These are phyloP conservation scores for Vicia sativa DNA, from an alignment of 306 rosid species.

Conservation along the genomic window DNA sequence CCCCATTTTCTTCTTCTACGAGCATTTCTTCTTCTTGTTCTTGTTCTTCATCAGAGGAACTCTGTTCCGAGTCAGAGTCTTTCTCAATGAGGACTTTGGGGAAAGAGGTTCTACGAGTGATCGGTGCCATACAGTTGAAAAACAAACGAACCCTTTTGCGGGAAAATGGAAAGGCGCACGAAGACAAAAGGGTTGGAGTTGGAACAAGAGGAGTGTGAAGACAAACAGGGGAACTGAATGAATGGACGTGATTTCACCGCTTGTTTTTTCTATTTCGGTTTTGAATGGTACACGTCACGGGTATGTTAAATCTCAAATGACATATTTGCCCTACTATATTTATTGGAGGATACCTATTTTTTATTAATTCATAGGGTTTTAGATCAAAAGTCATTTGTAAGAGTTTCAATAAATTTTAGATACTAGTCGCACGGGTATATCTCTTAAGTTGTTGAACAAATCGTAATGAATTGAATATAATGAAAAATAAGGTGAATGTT, in stretches of 20 bases:
- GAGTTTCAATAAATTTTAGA: too few species aligned
- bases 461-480: too few species aligned
- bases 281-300: slow-evolving; percentile 1
- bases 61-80: slow-evolving; percentile 76
- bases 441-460: too few species aligned
- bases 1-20: slow-evolving; percentile 37
- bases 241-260: background rate
- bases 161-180: slow-evolving; percentile 29
- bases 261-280: background rate
- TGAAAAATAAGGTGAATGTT: too few species aligned
- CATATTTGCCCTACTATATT: background rate
- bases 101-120: slow-evolving; percentile 60
- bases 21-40: slow-evolving; percentile 21
- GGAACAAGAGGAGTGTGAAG: background rate
- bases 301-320: background rate
- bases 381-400: too few species aligned
- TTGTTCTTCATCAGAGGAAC: slow-evolving; percentile 72
- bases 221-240: background rate
- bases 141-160: background rate
- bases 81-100: slow-evolving; percentile 70
- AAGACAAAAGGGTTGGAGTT: background rate
- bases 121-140: slow-evolving; percentile 57
- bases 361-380: too few species aligned
- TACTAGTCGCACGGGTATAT: too few species aligned
- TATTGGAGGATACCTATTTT: too few species aligned